Base-by-base conservation (phyloP, 257 asterid genomes). In the Rubia yunnanensis region DNA sequence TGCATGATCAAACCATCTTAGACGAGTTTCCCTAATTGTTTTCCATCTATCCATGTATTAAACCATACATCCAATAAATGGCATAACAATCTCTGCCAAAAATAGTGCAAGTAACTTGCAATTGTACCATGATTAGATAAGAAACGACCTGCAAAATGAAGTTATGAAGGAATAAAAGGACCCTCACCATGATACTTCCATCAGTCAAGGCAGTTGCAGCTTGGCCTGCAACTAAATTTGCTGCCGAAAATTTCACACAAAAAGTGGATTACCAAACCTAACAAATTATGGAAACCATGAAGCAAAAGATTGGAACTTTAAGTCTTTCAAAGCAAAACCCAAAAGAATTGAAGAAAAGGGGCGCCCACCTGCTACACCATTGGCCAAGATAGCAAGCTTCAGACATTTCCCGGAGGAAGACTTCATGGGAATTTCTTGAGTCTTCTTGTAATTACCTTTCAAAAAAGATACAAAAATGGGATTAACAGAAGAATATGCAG, bases 311-410 rank as follows among this genome's bases (percentile, higher is more conserved):
- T 36, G 64, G 55, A 34, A 55, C 30, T 55, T 55, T 44, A 44
- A 44, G 52, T 17, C 52, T 15, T 44, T 18, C 10, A 24, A 20
- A 67, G 20, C 17, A 18, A 22, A 31, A 18, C 23, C 30, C 35
- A 18, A 39, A 36, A 1, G 3, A 17, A 62, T 17, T 14, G 22
- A 39, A 63, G 20, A 64, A 13, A 23, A 10, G 10, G 48, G 26
- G 52, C 58, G 35, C 41, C 14, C 32, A 71, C 75, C 75, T 56
- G 70, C 32, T 18, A 71, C 65, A 55, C 44, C 64, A 36, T 20
- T 14, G 28, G 39, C 22, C 6, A 49, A 64, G 41, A 57, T 22
- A 41, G 36, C 3, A 44, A 64, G 60, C 48, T 64, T 65, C 31
- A 64, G 31, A 30, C 4, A 55, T 6, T 55, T 28, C 10, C 60